A percentile compares a stretch with the other conserved stretches of the same genome.
These are phyloP conservation scores for Globisporangium emineosum DNA, from an alignment of 352 stramenopile genomes.

Conservation along the genomic window DNA sequence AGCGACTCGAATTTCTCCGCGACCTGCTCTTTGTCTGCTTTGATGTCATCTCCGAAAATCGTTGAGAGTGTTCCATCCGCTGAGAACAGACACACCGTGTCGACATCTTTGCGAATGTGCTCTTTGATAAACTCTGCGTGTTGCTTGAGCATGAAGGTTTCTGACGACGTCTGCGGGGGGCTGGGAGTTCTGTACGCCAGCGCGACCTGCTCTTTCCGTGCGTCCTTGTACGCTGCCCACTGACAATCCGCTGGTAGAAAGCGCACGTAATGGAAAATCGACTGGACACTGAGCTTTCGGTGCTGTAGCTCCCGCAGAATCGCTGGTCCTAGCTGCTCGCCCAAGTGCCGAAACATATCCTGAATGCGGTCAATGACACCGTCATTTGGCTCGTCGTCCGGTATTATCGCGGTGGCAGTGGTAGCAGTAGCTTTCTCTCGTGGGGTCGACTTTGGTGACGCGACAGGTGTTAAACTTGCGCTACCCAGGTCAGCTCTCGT, in stretches of 20 bases:
- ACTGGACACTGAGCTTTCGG: slow-evolving; percentile 49
- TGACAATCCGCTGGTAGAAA: slow-evolving; percentile 60
- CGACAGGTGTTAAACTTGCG: neutral
- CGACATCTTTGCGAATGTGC: slow-evolving; percentile 65
- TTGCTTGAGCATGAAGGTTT: slow-evolving; percentile 38
- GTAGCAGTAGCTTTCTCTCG: neutral
- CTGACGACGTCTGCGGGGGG: neutral
- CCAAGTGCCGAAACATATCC: slow-evolving; percentile 66
- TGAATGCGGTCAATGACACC: slow-evolving; percentile 59
- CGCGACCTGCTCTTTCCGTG: slow-evolving; percentile 53
- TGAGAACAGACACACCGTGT: slow-evolving; percentile 68
- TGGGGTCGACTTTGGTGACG: slow-evolving; percentile 8
- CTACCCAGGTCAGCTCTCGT: neutral
- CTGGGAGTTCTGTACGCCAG: slow-evolving; percentile 27
- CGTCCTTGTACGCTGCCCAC: slow-evolving; percentile 65
- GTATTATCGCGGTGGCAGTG: neutral
- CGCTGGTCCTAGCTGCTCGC: slow-evolving; percentile 35
- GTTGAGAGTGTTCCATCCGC: slow-evolving; percentile 59
- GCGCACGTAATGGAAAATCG: slow-evolving; percentile 59
- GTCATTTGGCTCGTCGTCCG: slow-evolving; percentile 28
- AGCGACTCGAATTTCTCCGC: slow-evolving; percentile 62
- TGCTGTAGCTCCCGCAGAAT: slow-evolving; percentile 55
- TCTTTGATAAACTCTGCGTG: slow-evolving; percentile 73
- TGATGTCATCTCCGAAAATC: slow-evolving; percentile 66
- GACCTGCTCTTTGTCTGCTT: slow-evolving; percentile 42